Evolutionary conservation across 2,329 filamentous ascomycete genomes (phyloP), one percentile per base, ranked within the genome.

Genomic region (Xylariomycetidae sp.): DNA sequence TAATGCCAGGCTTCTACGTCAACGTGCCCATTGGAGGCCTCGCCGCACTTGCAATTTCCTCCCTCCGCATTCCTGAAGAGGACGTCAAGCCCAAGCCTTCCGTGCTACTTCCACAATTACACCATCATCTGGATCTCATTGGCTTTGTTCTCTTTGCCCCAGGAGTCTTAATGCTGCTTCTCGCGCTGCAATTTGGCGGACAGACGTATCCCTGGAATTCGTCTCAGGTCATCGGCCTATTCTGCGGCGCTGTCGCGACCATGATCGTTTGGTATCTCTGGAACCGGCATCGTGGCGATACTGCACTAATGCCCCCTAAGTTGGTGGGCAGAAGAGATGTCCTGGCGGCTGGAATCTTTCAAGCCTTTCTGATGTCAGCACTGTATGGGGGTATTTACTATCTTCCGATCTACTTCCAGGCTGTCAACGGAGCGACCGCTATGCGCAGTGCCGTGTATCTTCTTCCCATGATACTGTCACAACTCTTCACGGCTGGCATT

Each of bases 151-250:
- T 50, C 6, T 43, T 63, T 8, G 49, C 61, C 36, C 25, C 41
- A 49, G n/a, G 41, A 51, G 4, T 50, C 52, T 3, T 58, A 42
- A 11, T 45, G 55, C 23, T 57, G 5, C 38, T 59, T 4, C 48
- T 59, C 9, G 54, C 56, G 9, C 36, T 58, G 1, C 49, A 58
- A 35, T 57, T 42, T 37, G 56, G 56, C 9, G 57, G 54, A 4
- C 42, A 40, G 3, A 42, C 45, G 6, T 53, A 49, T 30, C 11
- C 54, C 2, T 61, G 56, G 56, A 43, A 40, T 3, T 46, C 41
- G 5, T 44, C 44, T 4, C 31, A 27, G 3, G 38, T 54, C 3
- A 50, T 54, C n/a, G 46, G 46, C 2, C 37, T 51, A 4, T 44
- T 54, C 26, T 20, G 35, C 15, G 44, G 45, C 2, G 16, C 40